Evolutionary conservation across 805 yeast species (phyloP).

Genomic region (Starmerella khaoyaiensis): DNA sequence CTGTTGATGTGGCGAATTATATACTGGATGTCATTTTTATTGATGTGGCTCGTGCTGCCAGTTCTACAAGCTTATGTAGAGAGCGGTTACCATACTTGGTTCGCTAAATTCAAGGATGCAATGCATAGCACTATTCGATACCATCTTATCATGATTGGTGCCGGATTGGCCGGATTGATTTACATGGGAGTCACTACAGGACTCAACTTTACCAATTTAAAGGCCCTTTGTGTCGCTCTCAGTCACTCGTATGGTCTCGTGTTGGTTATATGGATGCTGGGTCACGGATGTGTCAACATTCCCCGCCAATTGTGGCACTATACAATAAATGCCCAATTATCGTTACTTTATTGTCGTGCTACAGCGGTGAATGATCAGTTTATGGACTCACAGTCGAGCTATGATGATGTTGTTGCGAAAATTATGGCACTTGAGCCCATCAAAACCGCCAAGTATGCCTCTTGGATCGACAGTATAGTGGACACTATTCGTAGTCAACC

Average conservation of each 20-base stretch:
- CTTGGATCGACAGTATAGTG: slow-evolving; percentile 53
- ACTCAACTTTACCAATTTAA: slow-evolving; percentile 42
- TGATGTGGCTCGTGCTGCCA: slow-evolving; percentile 70
- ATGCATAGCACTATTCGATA: slow-evolving; percentile 43
- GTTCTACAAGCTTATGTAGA: slow-evolving; percentile 58
- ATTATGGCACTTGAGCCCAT: slow-evolving; percentile 40
- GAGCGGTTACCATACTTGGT: slow-evolving; percentile 48
- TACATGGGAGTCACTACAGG: slow-evolving; percentile 49
- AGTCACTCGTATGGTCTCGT: slow-evolving; percentile 67
- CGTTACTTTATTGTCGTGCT: slow-evolving; percentile 38
- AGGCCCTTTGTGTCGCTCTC: slow-evolving; percentile 56
- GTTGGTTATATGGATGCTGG: slow-evolving; percentile 70
- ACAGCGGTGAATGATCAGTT: slow-evolving; percentile 46
- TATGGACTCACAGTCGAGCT: slow-evolving; percentile 49
- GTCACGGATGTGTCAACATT: slow-evolving; percentile 60
- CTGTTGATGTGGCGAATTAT: slow-evolving; percentile 56
- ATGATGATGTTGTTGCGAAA: slow-evolving; percentile 50
- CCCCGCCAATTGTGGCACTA: slow-evolving; percentile 40
- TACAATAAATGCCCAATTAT: slow-evolving; percentile 30
- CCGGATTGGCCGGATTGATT: slow-evolving; percentile 42
- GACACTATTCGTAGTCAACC: slow-evolving; percentile 28
- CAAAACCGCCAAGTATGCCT: slow-evolving; percentile 38
- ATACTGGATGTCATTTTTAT: slow-evolving; percentile 68
- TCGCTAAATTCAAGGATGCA: slow-evolving; percentile 42
- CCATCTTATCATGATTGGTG: slow-evolving; percentile 43